Evolutionary conservation across 1,284 basidiomycete genomes (phyloP).

Genomic region (Ceratobasidium sp.): DNA sequence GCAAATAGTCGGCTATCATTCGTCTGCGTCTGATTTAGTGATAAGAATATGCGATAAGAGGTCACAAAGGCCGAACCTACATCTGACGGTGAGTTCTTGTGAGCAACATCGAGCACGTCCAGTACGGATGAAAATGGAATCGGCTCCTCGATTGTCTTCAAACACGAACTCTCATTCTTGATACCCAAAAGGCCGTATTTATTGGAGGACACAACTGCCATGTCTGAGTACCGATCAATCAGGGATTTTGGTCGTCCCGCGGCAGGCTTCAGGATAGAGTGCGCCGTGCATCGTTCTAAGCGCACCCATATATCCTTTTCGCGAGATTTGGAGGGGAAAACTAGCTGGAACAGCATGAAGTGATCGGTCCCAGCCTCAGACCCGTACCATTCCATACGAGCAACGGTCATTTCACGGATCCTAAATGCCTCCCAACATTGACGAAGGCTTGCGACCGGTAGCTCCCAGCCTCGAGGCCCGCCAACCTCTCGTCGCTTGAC

Average conservation of each 20-base stretch:
- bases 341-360: slow-evolving; percentile 3
- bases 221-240: not conserved
- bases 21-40: not conserved
- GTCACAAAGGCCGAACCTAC: not conserved
- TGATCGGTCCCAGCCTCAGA: not conserved
- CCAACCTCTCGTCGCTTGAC: not conserved
- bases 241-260: not conserved
- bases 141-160: not conserved
- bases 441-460: not conserved
- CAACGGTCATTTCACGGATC: slow-evolving; percentile 9
- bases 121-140: slow-evolving; percentile 29
- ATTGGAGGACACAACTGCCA: not conserved
- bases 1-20: slow-evolving; percentile 1
- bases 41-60: not conserved
- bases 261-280: not conserved
- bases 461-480: not conserved
- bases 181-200: not conserved
- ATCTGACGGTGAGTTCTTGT: not conserved
- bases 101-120: slow-evolving; percentile 21
- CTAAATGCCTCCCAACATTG: not conserved
- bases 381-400: slow-evolving; percentile 6
- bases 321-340: not conserved
- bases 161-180: not conserved
- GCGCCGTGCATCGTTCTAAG: slow-evolving; percentile 5
- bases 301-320: not conserved